Conservation (phyloP, 164 flowering plant genomes). For the Santalum album region DNA sequence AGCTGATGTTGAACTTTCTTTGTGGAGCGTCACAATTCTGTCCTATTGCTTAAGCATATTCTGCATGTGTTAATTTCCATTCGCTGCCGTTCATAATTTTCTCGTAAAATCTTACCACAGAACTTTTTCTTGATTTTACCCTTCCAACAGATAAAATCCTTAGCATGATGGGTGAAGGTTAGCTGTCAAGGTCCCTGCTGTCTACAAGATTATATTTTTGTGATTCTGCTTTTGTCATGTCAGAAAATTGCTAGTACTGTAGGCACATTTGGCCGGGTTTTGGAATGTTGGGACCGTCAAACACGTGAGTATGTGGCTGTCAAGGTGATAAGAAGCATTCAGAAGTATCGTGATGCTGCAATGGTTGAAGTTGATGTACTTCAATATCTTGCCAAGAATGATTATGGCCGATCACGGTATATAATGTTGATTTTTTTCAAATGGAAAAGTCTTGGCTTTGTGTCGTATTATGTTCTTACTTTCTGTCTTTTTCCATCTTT, state of each 20-base stretch:
- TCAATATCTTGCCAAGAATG: slow-evolving; percentile 52
- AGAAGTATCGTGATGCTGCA: slow-evolving; percentile 85
- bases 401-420: slow-evolving; percentile 44
- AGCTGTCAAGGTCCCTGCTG: slow-evolving; percentile 43
- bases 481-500: neutral
- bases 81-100: no score
- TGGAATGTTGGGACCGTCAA: slow-evolving; percentile 94
- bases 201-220: slow-evolving; percentile 39
- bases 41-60: neutral
- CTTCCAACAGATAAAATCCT: slow-evolving; percentile 68
- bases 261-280: slow-evolving; percentile 97
- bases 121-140: neutral
- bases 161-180: slow-evolving; percentile 98
- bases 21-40: neutral
- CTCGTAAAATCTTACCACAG: neutral
- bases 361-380: slow-evolving; percentile 81
- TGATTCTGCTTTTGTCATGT: slow-evolving; percentile 36
- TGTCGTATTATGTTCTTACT: neutral
- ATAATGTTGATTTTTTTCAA: slow-evolving; percentile 11
- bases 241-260: slow-evolving; percentile 61
- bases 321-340: slow-evolving; percentile 70
- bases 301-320: slow-evolving; percentile 60
- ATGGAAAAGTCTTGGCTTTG: slow-evolving; percentile 2
- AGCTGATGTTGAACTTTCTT: neutral
- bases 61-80: no score